These are phyloP conservation scores for Trametes sanguinea DNA, from an alignment of 768 basidiomycete genomes.

Conservation along the genomic window DNA sequence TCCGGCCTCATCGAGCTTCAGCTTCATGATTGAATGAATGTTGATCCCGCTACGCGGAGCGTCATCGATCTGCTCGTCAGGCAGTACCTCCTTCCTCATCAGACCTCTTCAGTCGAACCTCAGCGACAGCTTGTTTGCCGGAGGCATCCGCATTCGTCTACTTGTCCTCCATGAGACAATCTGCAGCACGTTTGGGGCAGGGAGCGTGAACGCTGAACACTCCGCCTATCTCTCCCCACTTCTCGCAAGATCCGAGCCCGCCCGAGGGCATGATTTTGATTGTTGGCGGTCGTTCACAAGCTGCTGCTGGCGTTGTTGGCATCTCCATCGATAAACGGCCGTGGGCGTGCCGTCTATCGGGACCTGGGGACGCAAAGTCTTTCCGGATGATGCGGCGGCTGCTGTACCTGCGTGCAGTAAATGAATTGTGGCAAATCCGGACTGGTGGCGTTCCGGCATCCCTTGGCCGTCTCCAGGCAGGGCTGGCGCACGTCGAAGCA, in stretches of 20 bases:
- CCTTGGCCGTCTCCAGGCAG: background rate
- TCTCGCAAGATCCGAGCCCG: conserved; percentile 4
- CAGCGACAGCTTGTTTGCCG: background rate
- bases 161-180: background rate
- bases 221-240: background rate
- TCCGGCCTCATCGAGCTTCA: background rate
- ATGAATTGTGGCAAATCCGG: too few relatives aligned
- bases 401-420: background rate
- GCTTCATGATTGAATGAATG: background rate
- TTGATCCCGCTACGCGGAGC: too few relatives aligned
- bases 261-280: background rate
- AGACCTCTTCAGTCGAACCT: background rate
- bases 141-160: background rate
- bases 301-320: background rate
- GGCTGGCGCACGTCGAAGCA: background rate
- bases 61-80: background rate
- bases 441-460: background rate
- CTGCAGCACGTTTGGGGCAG: background rate
- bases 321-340: conserved; percentile 6
- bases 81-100: background rate
- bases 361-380: background rate
- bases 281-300: too few relatives aligned
- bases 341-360: background rate
- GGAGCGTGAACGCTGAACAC: background rate
- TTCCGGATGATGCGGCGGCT: background rate